Evolutionary conservation across 2,329 filamentous ascomycete genomes (phyloP).

Genomic region (Botrytis fragariae): DNA sequence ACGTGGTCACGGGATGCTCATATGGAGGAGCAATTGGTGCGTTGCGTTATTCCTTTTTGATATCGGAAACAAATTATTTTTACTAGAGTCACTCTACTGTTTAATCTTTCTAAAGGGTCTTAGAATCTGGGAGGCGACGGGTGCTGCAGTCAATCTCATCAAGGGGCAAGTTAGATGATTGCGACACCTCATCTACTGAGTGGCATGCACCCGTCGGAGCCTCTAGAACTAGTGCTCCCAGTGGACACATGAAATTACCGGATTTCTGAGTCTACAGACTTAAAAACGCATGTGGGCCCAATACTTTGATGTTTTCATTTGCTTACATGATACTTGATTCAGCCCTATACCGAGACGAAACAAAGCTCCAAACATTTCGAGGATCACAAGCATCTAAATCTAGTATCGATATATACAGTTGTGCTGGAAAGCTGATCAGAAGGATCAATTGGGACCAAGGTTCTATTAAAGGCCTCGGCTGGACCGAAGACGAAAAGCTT

Average conservation of each 20-base stretch:
- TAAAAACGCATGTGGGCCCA: background rate
- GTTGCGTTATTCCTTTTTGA: constrained; percentile 31
- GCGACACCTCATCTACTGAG: background rate
- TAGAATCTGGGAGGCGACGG: background rate
- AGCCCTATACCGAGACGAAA: constrained; percentile 88
- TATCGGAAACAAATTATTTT: background rate
- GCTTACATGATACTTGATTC: constrained; percentile 32
- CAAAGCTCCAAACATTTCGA: constrained; percentile 76
- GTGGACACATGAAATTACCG: background rate
- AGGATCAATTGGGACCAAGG: constrained; percentile 91
- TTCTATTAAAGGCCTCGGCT: constrained; percentile 81
- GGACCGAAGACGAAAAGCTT: constrained; percentile 93
- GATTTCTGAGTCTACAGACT: background rate
- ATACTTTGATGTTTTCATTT: background rate
- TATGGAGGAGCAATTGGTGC: constrained; percentile 92
- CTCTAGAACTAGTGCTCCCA: background rate
- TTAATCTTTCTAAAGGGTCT: too few species aligned
- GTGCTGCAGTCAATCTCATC: background rate
- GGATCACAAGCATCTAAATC: constrained; percentile 70
- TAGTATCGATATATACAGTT: constrained; percentile 91
- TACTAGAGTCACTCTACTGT: background rate
- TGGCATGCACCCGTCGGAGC: background rate
- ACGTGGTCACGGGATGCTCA: constrained; percentile 84
- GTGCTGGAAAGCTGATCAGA: constrained; percentile 82
- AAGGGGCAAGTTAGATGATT: background rate